A percentile compares a stretch with the other conserved stretches of the same genome.
Conservation (phyloP, 2,329 filamentous ascomycete species). For the Fusarium armeniacum region DNA sequence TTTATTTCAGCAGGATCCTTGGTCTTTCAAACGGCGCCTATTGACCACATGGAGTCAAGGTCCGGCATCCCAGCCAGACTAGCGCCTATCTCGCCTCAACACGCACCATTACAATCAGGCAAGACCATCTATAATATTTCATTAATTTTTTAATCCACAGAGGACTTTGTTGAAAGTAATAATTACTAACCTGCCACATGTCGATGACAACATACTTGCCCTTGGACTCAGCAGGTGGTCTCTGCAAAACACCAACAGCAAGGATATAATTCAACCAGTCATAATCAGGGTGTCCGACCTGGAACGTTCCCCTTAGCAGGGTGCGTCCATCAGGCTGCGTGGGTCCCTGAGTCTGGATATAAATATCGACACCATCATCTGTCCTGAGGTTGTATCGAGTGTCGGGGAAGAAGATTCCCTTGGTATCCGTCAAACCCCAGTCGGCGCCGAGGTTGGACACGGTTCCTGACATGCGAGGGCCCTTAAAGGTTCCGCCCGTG, state of each 20-base stretch:
- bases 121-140: constrained; percentile 26
- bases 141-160: background rate
- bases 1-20: background rate
- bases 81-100: constrained; percentile 6
- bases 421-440: constrained; percentile 55
- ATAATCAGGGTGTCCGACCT: constrained; percentile 55
- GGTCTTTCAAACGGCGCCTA: background rate
- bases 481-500: constrained; percentile 54
- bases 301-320: constrained; percentile 51
- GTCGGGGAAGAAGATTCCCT: constrained; percentile 57
- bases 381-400: constrained; percentile 58
- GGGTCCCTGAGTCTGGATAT: constrained; percentile 55
- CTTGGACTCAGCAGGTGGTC: constrained; percentile 10
- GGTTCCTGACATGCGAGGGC: constrained; percentile 53
- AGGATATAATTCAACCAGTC: constrained; percentile 57
- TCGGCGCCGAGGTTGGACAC: constrained; percentile 54
- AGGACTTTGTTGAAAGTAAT: fast-evolving
- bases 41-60: constrained; percentile 6
- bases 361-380: constrained; percentile 55
- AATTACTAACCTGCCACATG: constrained; percentile 48
- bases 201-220: constrained; percentile 48
- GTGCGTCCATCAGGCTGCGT: constrained; percentile 53
- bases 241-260: constrained; percentile 43
- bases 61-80: constrained; percentile 1
- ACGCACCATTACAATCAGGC: constrained; percentile 17